phyloP scores from a whole-genome alignment of 495 filamentous ascomycete genomes.

The Neurospora sp. region DNA sequence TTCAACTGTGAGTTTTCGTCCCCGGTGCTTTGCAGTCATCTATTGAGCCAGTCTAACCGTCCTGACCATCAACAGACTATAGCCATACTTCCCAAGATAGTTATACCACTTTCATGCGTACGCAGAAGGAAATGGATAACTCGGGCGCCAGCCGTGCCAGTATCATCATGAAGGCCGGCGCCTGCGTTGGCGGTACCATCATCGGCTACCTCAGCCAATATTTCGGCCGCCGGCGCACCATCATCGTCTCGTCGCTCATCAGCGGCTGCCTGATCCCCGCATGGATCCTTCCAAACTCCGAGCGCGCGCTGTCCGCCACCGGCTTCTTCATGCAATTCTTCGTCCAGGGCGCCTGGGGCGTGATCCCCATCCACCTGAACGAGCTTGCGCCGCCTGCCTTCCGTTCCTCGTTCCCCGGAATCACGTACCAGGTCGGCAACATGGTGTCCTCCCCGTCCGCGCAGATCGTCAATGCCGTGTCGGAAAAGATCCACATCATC shows the following conservation, averaged over 20 bases:
- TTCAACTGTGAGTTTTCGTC: constrained; percentile 28
- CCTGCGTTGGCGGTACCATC: constrained; percentile 63
- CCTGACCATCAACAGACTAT: constrained; percentile 37
- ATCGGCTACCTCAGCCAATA: constrained; percentile 64
- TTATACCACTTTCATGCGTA: constrained; percentile 67
- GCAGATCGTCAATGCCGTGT: constrained; percentile 60
- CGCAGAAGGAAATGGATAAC: constrained; percentile 54
- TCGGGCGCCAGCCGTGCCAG: constrained; percentile 51
- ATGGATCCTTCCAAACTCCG: constrained; percentile 56
- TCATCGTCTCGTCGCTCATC: constrained; percentile 45
- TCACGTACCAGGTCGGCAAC: constrained; percentile 67
- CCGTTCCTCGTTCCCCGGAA: constrained; percentile 57
- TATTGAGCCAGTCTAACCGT: constrained; percentile 1
- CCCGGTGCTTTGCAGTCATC: not conserved
- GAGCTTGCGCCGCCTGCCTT: constrained; percentile 67
- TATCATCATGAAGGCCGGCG: constrained; percentile 64
- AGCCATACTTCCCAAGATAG: constrained; percentile 62
- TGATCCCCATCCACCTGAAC: constrained; percentile 70
- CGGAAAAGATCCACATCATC: constrained; percentile 44
- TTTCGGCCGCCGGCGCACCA: constrained; percentile 57
- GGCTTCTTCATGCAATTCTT: constrained; percentile 76
- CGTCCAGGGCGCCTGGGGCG: constrained; percentile 68
- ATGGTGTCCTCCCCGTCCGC: constrained; percentile 64
- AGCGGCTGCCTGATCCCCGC: constrained; percentile 53
- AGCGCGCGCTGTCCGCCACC: constrained; percentile 47